phyloP scores from a whole-genome alignment of 2,329 filamentous ascomycete genomes.

The Trichoderma harzianum region DNA sequence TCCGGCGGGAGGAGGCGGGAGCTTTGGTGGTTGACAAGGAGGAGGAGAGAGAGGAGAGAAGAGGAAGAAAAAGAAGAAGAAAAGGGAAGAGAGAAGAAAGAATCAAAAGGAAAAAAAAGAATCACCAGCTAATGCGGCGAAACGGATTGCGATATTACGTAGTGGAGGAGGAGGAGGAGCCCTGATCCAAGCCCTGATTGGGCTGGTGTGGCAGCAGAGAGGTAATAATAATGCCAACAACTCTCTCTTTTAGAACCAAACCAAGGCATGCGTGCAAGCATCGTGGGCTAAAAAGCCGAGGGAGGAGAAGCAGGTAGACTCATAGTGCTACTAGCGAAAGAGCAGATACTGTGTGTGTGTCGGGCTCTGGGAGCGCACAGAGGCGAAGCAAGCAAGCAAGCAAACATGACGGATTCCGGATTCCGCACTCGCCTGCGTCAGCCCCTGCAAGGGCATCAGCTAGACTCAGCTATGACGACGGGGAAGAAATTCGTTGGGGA shows the following conservation, averaged over 20 bases:
- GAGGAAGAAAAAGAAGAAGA: slow-evolving; percentile 2
- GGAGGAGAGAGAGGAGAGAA: background rate
- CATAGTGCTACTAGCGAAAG: background rate
- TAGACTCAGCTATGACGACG: slow-evolving; percentile 7
- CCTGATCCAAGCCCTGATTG: slow-evolving; percentile 14
- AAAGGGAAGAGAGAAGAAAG: background rate
- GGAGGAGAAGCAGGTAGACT: background rate
- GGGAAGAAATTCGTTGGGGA: background rate
- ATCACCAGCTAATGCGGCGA: background rate
- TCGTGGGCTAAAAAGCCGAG: background rate
- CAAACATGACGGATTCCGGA: background rate
- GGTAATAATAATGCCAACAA: background rate
- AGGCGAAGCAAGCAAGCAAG: background rate
- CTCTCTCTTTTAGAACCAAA: background rate
- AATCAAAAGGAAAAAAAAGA: background rate
- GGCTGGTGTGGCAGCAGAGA: background rate
- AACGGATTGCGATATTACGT: slow-evolving; percentile 7
- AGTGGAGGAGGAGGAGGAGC: slow-evolving; percentile 10
- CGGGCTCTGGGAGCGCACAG: slow-evolving; percentile 2
- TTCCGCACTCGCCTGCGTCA: background rate
- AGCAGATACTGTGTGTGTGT: background rate
- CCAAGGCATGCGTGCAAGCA: background rate
- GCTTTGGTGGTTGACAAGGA: background rate
- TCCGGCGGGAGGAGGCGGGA: background rate
- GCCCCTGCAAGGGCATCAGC: slow-evolving; percentile 13